phyloP scores from a whole-genome alignment of 2,329 filamentous ascomycete genomes.

The Escovopsis sp. region DNA sequence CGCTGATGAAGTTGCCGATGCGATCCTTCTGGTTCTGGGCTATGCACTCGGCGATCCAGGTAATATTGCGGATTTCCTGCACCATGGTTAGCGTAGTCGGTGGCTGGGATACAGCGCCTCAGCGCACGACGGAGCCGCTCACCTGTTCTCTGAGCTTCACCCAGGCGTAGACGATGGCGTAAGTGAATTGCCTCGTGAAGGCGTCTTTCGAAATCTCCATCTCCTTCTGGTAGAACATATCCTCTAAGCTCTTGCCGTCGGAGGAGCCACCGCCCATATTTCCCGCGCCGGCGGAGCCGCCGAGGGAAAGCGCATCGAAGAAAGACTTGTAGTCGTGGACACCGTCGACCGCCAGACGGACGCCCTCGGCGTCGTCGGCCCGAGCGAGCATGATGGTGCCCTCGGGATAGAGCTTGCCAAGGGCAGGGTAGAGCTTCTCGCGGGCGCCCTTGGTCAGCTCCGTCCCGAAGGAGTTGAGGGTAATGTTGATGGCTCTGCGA shows the following conservation, averaged over 20 bases:
- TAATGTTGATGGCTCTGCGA: slow-evolving; percentile 95
- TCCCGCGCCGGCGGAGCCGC: slow-evolving; percentile 56
- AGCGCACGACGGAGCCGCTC: slow-evolving; percentile 16
- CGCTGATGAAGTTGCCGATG: slow-evolving; percentile 97
- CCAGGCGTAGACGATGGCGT: slow-evolving; percentile 92
- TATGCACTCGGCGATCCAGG: slow-evolving; percentile 99
- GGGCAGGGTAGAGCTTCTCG: slow-evolving; percentile 88
- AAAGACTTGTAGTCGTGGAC: slow-evolving; percentile 89
- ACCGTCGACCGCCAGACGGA: slow-evolving; percentile 83
- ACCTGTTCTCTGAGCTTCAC: slow-evolving; percentile 96
- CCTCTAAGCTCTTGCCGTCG: slow-evolving; percentile 83
- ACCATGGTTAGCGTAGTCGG: not conserved
- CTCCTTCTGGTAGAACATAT: slow-evolving; percentile 98
- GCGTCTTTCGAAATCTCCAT: slow-evolving; percentile 95
- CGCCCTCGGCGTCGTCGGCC: slow-evolving; percentile 88
- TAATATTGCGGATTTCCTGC: slow-evolving; percentile 98
- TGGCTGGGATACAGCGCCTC: not conserved
- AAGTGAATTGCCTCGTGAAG: slow-evolving; percentile 92
- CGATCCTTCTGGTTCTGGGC: slow-evolving; percentile 98
- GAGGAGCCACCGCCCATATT: slow-evolving; percentile 71
- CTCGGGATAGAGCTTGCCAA: slow-evolving; percentile 85
- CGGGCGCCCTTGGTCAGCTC: slow-evolving; percentile 87
- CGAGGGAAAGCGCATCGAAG: slow-evolving; percentile 79
- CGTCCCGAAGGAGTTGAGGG: slow-evolving; percentile 94
- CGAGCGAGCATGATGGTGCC: slow-evolving; percentile 88